Evolutionary conservation across 2,329 filamentous ascomycete species (phyloP).

Genomic region (Xylariaceae sp.): DNA sequence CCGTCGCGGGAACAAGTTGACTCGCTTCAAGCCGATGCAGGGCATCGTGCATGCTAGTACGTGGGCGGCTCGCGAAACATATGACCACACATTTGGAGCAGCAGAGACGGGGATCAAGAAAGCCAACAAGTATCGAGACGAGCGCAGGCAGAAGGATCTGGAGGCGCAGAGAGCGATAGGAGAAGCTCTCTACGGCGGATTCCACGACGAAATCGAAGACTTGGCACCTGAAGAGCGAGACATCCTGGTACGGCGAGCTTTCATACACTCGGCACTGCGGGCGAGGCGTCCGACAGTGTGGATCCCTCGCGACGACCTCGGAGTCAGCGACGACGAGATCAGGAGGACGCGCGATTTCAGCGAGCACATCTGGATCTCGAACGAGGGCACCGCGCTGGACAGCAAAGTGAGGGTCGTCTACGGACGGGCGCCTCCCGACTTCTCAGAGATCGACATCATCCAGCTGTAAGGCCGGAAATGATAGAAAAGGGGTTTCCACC

Average conservation of each 20-base stretch:
- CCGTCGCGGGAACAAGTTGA: slow-evolving; percentile 18
- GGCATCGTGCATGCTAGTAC: slow-evolving; percentile 40
- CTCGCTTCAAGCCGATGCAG: slow-evolving; percentile 33
- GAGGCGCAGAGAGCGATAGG: slow-evolving; percentile 68
- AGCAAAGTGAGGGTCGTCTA: slow-evolving; percentile 77
- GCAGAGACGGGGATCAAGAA: slow-evolving; percentile 32
- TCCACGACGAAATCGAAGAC: slow-evolving; percentile 91
- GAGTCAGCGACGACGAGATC: slow-evolving; percentile 88
- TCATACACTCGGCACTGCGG: slow-evolving; percentile 81
- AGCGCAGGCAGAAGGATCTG: slow-evolving; percentile 51
- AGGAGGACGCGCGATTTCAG: slow-evolving; percentile 67
- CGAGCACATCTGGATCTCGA: slow-evolving; percentile 84
- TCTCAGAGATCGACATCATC: slow-evolving; percentile 81
- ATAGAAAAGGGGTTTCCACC: no score
- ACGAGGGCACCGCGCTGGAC: slow-evolving; percentile 83
- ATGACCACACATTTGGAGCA: slow-evolving; percentile 36
- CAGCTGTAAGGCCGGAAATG: slow-evolving; percentile 58
- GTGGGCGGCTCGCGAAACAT: slow-evolving; percentile 41
- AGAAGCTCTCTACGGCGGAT: slow-evolving; percentile 76
- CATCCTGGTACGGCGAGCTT: slow-evolving; percentile 74
- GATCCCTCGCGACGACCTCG: slow-evolving; percentile 86
- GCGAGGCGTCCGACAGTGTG: slow-evolving; percentile 82
- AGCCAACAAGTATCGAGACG: slow-evolving; percentile 40
- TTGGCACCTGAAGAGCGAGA: slow-evolving; percentile 86
- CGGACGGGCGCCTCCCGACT: slow-evolving; percentile 78